Evolutionary conservation across 1,284 basidiomycete genomes (phyloP).

Genomic region (Sporisorium sorghi): DNA sequence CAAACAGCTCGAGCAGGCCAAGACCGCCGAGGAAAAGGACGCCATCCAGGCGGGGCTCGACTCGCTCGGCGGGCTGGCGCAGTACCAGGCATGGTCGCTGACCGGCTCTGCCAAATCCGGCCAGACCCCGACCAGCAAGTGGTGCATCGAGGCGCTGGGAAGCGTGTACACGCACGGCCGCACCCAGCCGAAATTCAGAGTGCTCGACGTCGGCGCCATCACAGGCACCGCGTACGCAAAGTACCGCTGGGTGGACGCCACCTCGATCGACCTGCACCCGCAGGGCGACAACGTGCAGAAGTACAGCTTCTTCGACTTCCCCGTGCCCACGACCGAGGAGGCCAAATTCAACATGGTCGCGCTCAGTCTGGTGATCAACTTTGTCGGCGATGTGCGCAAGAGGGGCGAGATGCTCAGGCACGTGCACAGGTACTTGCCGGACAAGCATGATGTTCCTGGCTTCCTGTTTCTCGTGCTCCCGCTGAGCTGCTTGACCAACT

Average conservation of each 20-base stretch:
- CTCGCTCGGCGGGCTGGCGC: constrained; percentile 59
- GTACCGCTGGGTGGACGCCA: constrained; percentile 68
- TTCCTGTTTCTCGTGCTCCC: constrained; percentile 70
- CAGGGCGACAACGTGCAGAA: constrained; percentile 66
- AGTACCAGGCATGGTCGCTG: constrained; percentile 63
- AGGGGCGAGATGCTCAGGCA: constrained; percentile 66
- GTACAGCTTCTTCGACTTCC: constrained; percentile 70
- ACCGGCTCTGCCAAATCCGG: constrained; percentile 48
- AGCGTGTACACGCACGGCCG: constrained; percentile 42
- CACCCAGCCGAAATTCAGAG: constrained; percentile 32
- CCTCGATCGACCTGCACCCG: constrained; percentile 70
- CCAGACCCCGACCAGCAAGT: constrained; percentile 57
- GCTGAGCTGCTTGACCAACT: constrained; percentile 69
- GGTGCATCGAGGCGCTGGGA: constrained; percentile 59
- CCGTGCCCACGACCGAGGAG: constrained; percentile 38
- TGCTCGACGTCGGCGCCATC: constrained; percentile 71
- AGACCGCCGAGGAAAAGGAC: constrained; percentile 38
- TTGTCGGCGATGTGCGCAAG: constrained; percentile 69
- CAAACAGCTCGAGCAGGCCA: constrained; percentile 63
- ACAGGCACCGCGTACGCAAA: constrained; percentile 68
- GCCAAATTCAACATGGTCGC: constrained; percentile 69
- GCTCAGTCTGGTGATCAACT: constrained; percentile 71
- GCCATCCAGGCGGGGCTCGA: constrained; percentile 50
- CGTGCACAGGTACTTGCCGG: constrained; percentile 60
- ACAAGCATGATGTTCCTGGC: constrained; percentile 40